Base-by-base conservation (phyloP, 495 filamentous ascomycete species). In the Bacidia rubella region DNA sequence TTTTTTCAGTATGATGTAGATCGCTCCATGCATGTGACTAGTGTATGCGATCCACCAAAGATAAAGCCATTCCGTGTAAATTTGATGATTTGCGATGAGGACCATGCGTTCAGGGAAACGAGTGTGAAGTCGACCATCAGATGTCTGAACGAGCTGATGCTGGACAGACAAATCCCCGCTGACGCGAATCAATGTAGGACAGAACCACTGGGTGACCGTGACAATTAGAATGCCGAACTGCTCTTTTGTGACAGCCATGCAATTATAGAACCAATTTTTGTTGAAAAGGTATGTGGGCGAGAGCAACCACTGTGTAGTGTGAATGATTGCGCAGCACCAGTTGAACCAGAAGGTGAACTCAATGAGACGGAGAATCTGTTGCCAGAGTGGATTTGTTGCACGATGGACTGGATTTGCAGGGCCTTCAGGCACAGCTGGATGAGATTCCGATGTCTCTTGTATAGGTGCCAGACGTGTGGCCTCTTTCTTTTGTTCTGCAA, bases 21-120 rank as follows among this genome's bases (percentile, higher is more conserved):
- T 66, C 47, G 78, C 79, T 5, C 81, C 81, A 57, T 85, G 81
- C 78, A 80, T 83, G 22, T 58, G 55, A 51, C 75, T 74, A 2
- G 80, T 76, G 57, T 83, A 85, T 11, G 77, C 74, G 38, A 79
- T 66, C 81, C 81, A 85, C 81, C 81, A 85, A 1, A 85, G 70
- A 60, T 85, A 85, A 9, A 83, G 66, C 81, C 81, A 85, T 51
- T 85, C 81, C 9, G 79, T 82, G 62, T 85, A 85, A 11, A 85
- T 75, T 60, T 83, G 79, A 57, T 85, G 81, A 47, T 85, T 85
- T 11, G 81, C 70, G 47, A 85, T 79, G 62, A 85, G 51, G 44
- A 85, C 72, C 49, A 81, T 57, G 19, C 81, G 70, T 62, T 82
- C 75, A 5, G 78, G 76, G 52, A 85, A 83, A 29, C 70, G 54